A percentile compares a stretch with the other conserved stretches of the same genome.
Conservation (phyloP, 495 filamentous ascomycete genomes). For the Penicillium angulare region DNA sequence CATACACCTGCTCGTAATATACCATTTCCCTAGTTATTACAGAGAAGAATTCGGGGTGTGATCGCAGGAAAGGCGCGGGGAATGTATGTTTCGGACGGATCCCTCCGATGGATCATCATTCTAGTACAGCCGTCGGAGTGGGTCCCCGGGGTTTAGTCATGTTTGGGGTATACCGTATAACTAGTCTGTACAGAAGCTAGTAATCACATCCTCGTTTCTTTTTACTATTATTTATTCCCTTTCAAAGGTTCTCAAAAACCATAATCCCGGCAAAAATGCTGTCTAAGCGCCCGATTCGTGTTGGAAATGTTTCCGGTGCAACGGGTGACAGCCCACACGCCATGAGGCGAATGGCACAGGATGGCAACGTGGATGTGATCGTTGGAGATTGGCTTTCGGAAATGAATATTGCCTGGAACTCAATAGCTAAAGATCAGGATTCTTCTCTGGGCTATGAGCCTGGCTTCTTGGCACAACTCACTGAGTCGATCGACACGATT, state of each 20-base stretch:
- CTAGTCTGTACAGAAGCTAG: background rate
- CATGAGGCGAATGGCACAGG: slow-evolving; percentile 14
- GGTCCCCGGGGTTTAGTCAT: background rate
- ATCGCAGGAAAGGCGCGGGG: too few species aligned
- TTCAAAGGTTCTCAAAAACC: background rate
- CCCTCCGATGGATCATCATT: background rate
- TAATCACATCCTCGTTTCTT: background rate
- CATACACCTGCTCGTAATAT: background rate
- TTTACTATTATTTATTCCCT: background rate
- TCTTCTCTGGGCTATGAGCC: slow-evolving; percentile 19
- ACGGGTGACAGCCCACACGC: slow-evolving; percentile 17
- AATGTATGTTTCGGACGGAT: background rate
- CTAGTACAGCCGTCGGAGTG: background rate
- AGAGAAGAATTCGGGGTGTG: background rate
- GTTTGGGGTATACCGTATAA: background rate
- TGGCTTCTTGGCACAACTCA: slow-evolving; percentile 16
- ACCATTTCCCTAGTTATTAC: background rate
- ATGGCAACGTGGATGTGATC: slow-evolving; percentile 23
- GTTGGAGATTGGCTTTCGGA: slow-evolving; percentile 30
- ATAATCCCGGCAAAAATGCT: background rate
- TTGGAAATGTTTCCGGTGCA: slow-evolving; percentile 21
- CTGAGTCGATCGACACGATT: slow-evolving; percentile 15
- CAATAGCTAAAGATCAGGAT: slow-evolving; percentile 12
- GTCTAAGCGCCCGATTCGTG: slow-evolving; percentile 9
- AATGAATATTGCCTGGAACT: slow-evolving; percentile 27